phyloP scores from a whole-genome alignment of 805 yeast species.

The Lachancea quebecensis region DNA sequence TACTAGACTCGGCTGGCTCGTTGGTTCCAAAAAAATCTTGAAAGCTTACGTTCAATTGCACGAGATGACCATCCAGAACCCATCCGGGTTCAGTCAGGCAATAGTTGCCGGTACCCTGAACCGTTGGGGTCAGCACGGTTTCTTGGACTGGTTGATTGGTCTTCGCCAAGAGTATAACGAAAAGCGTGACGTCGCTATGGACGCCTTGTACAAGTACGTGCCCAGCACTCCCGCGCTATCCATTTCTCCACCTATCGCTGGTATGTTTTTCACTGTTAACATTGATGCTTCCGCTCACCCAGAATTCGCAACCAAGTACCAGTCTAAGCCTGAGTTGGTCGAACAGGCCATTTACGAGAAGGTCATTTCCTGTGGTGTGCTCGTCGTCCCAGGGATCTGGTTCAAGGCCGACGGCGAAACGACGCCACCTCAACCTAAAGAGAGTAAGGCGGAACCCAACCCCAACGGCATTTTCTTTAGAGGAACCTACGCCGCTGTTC shows the following conservation, averaged over 20 bases:
- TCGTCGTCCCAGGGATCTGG: conserved; percentile 83
- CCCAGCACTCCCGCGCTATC: conserved; percentile 26
- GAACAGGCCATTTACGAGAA: conserved; percentile 58
- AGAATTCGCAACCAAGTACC: conserved; percentile 50
- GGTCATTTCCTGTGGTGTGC: conserved; percentile 51
- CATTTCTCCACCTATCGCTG: conserved; percentile 64
- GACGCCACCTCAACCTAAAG: conserved; percentile 48
- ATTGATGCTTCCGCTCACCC: conserved; percentile 81
- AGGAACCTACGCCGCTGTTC: conserved; percentile 85
- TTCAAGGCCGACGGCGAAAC: conserved; percentile 54
- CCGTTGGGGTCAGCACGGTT: conserved; percentile 88
- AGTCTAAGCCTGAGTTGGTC: conserved; percentile 53
- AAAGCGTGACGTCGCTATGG: conserved; percentile 83
- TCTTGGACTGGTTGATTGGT: conserved; percentile 82
- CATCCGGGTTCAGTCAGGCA: conserved; percentile 76
- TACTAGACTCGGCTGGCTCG: conserved; percentile 80
- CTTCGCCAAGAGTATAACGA: conserved; percentile 76
- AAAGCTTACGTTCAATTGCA: conserved; percentile 65
- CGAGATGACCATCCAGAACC: conserved; percentile 75
- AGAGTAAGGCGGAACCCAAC: conserved; percentile 36
- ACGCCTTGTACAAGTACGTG: conserved; percentile 56
- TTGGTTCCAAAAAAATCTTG: conserved; percentile 57
- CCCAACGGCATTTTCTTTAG: conserved; percentile 60
- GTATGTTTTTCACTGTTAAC: conserved; percentile 75
- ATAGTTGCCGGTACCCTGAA: conserved; percentile 61